Evolutionary conservation across 768 basidiomycete species (phyloP), one percentile per base, ranked within the genome.

Genomic region (Tylopilus plumbeoviolaceoides): DNA sequence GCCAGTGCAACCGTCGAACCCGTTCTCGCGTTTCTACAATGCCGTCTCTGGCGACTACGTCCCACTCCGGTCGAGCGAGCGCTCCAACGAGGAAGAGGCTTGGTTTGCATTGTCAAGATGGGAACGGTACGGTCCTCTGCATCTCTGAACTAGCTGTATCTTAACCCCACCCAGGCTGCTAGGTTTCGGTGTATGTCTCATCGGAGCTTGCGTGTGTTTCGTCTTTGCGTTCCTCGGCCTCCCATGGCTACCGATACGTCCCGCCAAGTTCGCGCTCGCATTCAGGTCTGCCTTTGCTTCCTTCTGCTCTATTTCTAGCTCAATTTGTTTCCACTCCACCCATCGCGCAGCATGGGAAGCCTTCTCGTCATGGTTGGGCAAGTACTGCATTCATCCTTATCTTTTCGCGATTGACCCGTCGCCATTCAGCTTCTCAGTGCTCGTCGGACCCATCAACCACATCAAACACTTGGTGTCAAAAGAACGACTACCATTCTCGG

Each of bases 301-400:
- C 14, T 0, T 39, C 15, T 1, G 0, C 21, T 4, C 4, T 36
- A n/a, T 23, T 8, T 44, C n/a, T 47, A 21, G 6, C 36, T 30
- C n/a, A n/a, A 1, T 7, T 33, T 33, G 8, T 31, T 12, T 31
- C 33, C 33, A 33, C 9, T 33, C 12, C 33, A 8, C 14, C 12
- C 33, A 42, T 15, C n/a, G 1, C 23, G 1, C 47, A 53, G 91
- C 64, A 73, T 95, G 51, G 94, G 94, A 35, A 91, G 89, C 59
- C 72, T 93, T 54, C 81, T 99, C 28, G 95, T 98, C 68, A 98
- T 99, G 95, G 85, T 91, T 65, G 97, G 93, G 85, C 92, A 62
- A 62, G 85, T 61, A 28, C 11, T 17, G 28, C 46, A 0, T 18
- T 31, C 17, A 5, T 6, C 14, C 30, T 1, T 12, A n/a, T 39